phyloP scores from a whole-genome alignment of 2,329 filamentous ascomycete genomes.

The Pseudohalonectria lignicola region DNA sequence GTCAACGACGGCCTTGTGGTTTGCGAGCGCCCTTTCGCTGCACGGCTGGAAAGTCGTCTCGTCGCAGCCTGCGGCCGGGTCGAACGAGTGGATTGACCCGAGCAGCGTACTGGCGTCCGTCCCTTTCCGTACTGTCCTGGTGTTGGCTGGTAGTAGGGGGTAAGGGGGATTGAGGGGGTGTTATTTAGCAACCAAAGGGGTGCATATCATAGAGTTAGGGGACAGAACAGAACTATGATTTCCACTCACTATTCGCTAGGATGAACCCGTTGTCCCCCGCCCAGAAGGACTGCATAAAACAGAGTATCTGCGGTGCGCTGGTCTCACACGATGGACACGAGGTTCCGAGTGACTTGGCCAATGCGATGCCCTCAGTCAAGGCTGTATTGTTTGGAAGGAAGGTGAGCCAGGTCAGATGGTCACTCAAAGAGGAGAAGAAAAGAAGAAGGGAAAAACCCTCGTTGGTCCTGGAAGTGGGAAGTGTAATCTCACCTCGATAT shows the following conservation, averaged over 20 bases:
- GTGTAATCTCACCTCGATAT: slow-evolving; percentile 52
- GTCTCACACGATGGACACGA: slow-evolving; percentile 48
- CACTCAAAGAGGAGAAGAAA: background rate
- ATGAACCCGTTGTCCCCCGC: slow-evolving; percentile 45
- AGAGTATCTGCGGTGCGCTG: slow-evolving; percentile 60
- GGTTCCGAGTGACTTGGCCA: slow-evolving; percentile 53
- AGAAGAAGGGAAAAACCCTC: background rate
- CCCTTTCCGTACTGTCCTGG: slow-evolving; percentile 49
- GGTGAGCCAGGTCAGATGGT: no score
- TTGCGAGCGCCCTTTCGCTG: slow-evolving; percentile 56
- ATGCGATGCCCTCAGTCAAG: slow-evolving; percentile 53
- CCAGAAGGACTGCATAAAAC: slow-evolving; percentile 70
- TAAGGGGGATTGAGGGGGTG: background rate
- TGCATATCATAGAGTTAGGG: background rate
- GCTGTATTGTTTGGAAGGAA: slow-evolving; percentile 18
- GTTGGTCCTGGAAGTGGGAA: slow-evolving; percentile 7
- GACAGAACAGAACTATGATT: no score
- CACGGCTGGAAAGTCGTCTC: slow-evolving; percentile 69
- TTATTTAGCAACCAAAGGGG: background rate
- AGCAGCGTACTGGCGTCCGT: slow-evolving; percentile 65
- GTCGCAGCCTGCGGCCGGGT: slow-evolving; percentile 55
- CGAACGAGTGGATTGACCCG: slow-evolving; percentile 57
- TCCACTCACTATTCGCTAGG: slow-evolving; percentile 51
- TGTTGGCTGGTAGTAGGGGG: slow-evolving; percentile 40
- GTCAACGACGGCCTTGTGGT: slow-evolving; percentile 66